Evolutionary conservation across 1,284 basidiomycete species (phyloP).

Genomic region (Boletus semigastroideus): DNA sequence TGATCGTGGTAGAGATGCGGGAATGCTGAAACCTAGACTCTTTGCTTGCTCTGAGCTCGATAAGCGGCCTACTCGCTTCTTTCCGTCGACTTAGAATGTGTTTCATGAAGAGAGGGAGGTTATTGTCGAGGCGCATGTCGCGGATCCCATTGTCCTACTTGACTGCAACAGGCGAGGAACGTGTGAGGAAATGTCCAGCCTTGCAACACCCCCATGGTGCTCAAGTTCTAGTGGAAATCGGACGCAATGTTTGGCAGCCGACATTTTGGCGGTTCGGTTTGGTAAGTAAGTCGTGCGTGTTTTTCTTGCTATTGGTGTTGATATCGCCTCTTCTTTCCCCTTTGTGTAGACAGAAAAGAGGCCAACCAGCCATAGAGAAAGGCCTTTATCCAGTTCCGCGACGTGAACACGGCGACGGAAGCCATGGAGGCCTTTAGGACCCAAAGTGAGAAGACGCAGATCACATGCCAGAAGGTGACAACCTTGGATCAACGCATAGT

Average conservation of each 20-base stretch:
- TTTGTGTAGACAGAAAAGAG: conserved; percentile 7
- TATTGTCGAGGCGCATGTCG: conserved; percentile 33
- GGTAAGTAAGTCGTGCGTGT: conserved; percentile 18
- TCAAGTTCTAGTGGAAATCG: conserved; percentile 30
- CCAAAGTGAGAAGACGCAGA: background rate
- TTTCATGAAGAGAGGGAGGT: too few relatives aligned
- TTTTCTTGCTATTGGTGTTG: background rate
- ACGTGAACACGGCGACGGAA: conserved; percentile 19
- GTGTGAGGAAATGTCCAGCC: conserved; percentile 22
- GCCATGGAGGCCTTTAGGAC: conserved; percentile 26
- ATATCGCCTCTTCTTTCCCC: background rate
- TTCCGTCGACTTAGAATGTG: too few relatives aligned
- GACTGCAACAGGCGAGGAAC: conserved; percentile 21
- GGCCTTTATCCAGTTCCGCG: conserved; percentile 28
- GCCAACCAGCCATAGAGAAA: background rate
- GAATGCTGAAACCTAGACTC: too few relatives aligned
- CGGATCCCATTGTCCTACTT: conserved; percentile 45
- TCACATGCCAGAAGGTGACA: conserved; percentile 24
- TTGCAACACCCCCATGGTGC: conserved; percentile 40
- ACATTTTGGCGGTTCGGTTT: conserved; percentile 23
- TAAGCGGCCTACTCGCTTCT: too few relatives aligned
- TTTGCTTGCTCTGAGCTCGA: too few relatives aligned
- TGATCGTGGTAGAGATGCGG: too few relatives aligned
- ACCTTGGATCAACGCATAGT: background rate
- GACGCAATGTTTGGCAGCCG: conserved; percentile 22